Evolutionary conservation across 805 yeast species (phyloP), one percentile per base, ranked within the genome.

Genomic region (Jamesozyma jinghongensis): DNA sequence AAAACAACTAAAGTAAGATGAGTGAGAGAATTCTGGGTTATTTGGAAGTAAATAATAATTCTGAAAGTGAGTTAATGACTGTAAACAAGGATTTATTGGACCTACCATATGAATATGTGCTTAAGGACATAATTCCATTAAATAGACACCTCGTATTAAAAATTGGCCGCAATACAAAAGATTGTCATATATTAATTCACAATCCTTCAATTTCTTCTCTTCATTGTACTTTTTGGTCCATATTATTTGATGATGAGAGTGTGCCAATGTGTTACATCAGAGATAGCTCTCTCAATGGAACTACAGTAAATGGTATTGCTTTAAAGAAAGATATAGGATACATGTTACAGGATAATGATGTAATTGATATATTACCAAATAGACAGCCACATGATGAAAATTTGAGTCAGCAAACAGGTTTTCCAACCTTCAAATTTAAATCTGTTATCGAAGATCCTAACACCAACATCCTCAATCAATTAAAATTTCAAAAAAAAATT

Each of bases 201-300:
- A 63, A 70, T 44, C 61, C 65, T 0, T 59, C 66, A 2, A 56
- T 75, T 2, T 75, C 81, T 0, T 49, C 64, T 2, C 41, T 60
- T 0, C 83, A 77, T 49, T 75, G 74, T 40, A 47, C 58, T 6
- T 47, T 74, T 4, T 74, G 78, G 78, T 57, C 62, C 0, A 59
- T 70, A 3, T 61, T 69, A 32, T 77, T 77, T 52, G 81, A 76
- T 50, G 67, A 66, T 0, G 58, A 61, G 4, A 65, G 70, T 5
- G 51, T 65, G 1, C 75, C 77, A 0, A 45, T 74, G 44, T 64
- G 70, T 14, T 77, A 76, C 48, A 46, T 77, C 10, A 69, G 68
- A 41, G 81, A 75, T 46, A 38, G 47, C 2, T 74, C 81, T 0
- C 52, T 68, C 19, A 77, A 77, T 58, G 81, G 81, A 2, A 68